Base-by-base conservation (phyloP, 345 rosid species). In the Leavenworthia alabamica region DNA sequence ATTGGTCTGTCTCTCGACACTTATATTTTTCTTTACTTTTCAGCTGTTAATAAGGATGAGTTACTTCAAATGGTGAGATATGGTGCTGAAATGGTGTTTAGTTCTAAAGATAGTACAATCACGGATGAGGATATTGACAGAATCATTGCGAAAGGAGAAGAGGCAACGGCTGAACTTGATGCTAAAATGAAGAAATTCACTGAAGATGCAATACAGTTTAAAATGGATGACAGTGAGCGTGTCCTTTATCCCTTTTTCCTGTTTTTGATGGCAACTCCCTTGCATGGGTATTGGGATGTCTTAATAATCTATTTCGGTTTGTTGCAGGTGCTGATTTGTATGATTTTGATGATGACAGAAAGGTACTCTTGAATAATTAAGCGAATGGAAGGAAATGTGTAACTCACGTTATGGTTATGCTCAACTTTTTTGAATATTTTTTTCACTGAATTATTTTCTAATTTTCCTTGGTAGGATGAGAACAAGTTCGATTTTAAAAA, bases 81-180 rank as follows among this genome's bases (percentile, higher is more conserved):
- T 78, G 99, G 97, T 64, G 99, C 97, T 71, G 99, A 93, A 73
- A 85, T 93, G 99, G 99, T 93, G 75, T 93, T 93, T 75, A 93
- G 96, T 78, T 92, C 95, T 57, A 92, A 92, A 81, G 98, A 92
- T 66, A 92, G 95, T 77, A 89, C 97, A 28, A 89, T 92, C 31
- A 89, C 96, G 8, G 96, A 92, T 74, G 98, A 92, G 79, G 98
- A 92, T 58, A 85, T 92, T 56, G 97, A 92, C 70, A 86, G 98
- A 82, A 89, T 92, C 69, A 83, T 92, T 71, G 98, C 98, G 27
- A 92, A 86, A 83, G 96, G 98, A 77, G 97, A 86, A 74, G 97
- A 90, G 70, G 88, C 93, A 2, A 89, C 94, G 1, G 96, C 96
- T 73, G 99, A 87, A 73, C 97, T 93, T 66, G 97, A 93, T 87